phyloP scores from a whole-genome alignment of 1,139 yeast genomes.

The Hyphopichia khmerensis region DNA sequence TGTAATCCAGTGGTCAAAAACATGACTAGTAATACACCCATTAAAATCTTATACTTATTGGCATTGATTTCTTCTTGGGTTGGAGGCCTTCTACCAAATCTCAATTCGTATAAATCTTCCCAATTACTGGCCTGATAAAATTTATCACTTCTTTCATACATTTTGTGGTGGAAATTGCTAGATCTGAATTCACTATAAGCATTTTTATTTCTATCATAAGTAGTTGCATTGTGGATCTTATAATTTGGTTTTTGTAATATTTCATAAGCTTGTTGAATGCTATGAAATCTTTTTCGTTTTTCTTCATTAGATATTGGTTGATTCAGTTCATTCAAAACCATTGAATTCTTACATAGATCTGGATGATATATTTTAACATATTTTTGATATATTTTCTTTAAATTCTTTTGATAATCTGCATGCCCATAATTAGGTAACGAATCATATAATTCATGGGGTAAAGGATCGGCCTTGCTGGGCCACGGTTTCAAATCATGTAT shows the following conservation, averaged over 20 bases:
- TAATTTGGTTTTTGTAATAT: constrained; percentile 56
- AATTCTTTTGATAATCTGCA: constrained; percentile 13
- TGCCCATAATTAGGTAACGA: constrained; percentile 3
- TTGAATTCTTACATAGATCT: constrained; percentile 48
- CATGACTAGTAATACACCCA: constrained; percentile 42
- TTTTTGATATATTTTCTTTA: constrained; percentile 59
- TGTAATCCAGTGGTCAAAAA: constrained; percentile 44
- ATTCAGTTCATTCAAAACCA: constrained; percentile 25
- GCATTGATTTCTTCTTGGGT: constrained; percentile 43
- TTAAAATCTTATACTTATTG: constrained; percentile 46
- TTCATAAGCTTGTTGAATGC: constrained; percentile 71
- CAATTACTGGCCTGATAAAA: constrained; percentile 72
- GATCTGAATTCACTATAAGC: neutral
- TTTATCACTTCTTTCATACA: constrained; percentile 32
- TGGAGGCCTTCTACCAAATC: constrained; percentile 36
- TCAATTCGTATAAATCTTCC: constrained; percentile 61
- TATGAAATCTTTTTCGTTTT: constrained; percentile 64
- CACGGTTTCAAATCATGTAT: constrained; percentile 40
- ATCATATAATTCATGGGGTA: constrained; percentile 75
- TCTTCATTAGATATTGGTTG: constrained; percentile 30
- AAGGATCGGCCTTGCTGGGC: constrained; percentile 60
- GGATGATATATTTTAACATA: constrained; percentile 88
- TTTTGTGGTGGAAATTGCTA: neutral
- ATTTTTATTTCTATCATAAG: neutral
- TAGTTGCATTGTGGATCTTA: too few relatives aligned